These are phyloP conservation scores for Silene uniflora DNA, from an alignment of 148 eudicot genomes.

Conservation along the genomic window DNA sequence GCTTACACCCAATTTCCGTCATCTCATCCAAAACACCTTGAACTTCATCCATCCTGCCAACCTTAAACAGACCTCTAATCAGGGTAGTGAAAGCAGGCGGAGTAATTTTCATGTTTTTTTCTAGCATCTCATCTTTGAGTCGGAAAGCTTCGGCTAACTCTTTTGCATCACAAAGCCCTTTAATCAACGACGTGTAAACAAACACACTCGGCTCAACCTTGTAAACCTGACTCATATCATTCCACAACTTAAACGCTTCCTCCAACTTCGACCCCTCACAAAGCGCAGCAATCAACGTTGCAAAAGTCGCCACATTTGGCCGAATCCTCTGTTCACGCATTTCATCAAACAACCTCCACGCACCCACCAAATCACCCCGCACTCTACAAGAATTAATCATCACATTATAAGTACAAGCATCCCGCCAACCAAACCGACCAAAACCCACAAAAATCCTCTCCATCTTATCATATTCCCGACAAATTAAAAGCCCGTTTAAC, in stretches of 20 bases:
- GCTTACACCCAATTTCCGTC: slow-evolving; percentile 43
- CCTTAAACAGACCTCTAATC: slow-evolving; percentile 56
- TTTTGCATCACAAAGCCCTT: slow-evolving; percentile 50
- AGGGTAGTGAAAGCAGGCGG: slow-evolving; percentile 49
- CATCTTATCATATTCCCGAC: slow-evolving; percentile 47
- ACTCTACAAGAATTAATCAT: slow-evolving; percentile 50
- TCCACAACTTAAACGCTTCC: slow-evolving; percentile 54
- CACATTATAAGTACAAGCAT: slow-evolving; percentile 66
- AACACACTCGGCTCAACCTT: slow-evolving; percentile 40
- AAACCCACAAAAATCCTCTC: slow-evolving; percentile 36
- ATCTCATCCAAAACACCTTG: slow-evolving; percentile 50
- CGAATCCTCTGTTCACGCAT: slow-evolving; percentile 46
- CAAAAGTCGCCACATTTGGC: slow-evolving; percentile 59
- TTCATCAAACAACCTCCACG: slow-evolving; percentile 68
- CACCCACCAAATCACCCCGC: slow-evolving; percentile 43
- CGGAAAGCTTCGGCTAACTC: slow-evolving; percentile 41
- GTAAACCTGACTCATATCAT: slow-evolving; percentile 41
- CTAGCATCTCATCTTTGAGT: slow-evolving; percentile 63
- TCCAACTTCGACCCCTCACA: slow-evolving; percentile 38
- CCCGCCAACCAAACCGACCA: slow-evolving; percentile 42
- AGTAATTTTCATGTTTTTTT: slow-evolving; percentile 28
- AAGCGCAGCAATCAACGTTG: slow-evolving; percentile 57
- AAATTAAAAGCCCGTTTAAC: slow-evolving; percentile 45
- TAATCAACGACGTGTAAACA: slow-evolving; percentile 56
- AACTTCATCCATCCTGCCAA: slow-evolving; percentile 49